These are phyloP conservation scores for Verticillium nonalfalfae DNA, from an alignment of 2,329 filamentous ascomycete genomes.

Conservation along the genomic window DNA sequence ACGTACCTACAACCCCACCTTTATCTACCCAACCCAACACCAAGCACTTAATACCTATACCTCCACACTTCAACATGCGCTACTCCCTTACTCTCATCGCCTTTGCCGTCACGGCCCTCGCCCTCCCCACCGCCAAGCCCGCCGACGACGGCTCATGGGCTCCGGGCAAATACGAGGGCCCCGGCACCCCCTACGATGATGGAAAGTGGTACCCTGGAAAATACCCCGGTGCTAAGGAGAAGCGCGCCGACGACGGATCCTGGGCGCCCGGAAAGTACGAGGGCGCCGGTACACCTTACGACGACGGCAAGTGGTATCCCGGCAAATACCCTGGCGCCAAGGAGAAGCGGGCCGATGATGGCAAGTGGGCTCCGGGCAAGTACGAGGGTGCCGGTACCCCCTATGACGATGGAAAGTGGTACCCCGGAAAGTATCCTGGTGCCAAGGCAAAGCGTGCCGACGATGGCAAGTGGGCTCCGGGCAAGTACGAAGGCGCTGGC, in stretches of 20 bases:
- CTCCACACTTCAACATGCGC: constrained; percentile 3
- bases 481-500: constrained; percentile 4
- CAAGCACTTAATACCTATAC: not conserved
- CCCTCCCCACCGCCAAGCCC: constrained; percentile 6
- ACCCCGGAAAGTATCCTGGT: constrained; percentile 6
- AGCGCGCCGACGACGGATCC: not conserved
- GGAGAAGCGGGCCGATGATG: not conserved
- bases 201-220: constrained; percentile 5
- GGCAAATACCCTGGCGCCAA: constrained; percentile 6
- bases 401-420: constrained; percentile 8
- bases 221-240: constrained; percentile 2
- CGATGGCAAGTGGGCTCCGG: not conserved
- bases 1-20: not conserved
- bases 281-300: constrained; percentile 3
- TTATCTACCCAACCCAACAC: not conserved
- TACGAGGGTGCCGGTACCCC: constrained; percentile 4
- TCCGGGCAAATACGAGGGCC: constrained; percentile 4
- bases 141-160: constrained; percentile 6
- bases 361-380: not conserved
- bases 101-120: constrained; percentile 10
- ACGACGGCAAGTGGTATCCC: constrained; percentile 5
- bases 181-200: constrained; percentile 1
- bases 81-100: constrained; percentile 10
- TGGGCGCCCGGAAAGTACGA: constrained; percentile 3
- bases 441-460: not conserved